Conservation (phyloP, 2,329 filamentous ascomycete genomes). For the Clonostachys chloroleuca region DNA sequence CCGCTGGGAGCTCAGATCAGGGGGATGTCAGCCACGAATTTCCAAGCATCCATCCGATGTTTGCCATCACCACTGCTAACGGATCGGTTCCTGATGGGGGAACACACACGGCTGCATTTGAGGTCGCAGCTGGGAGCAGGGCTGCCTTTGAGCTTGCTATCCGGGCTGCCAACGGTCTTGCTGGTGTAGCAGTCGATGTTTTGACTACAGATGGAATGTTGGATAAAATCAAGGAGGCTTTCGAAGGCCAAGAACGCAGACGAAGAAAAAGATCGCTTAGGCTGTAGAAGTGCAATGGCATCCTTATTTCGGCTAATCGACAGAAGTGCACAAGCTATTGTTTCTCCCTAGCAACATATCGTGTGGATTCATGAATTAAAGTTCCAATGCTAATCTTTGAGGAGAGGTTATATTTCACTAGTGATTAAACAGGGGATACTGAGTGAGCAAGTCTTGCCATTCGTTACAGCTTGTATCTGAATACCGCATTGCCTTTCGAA, state of each 20-base stretch:
- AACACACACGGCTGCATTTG: constrained; percentile 50
- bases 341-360: too few relatives aligned
- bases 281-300: too few relatives aligned
- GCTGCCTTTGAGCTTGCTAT: constrained; percentile 39
- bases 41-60: constrained; percentile 14
- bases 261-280: too few relatives aligned
- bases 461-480: too few relatives aligned
- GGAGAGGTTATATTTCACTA: too few relatives aligned
- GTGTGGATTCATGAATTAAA: too few relatives aligned
- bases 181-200: constrained; percentile 41
- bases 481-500: too few relatives aligned
- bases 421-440: too few relatives aligned
- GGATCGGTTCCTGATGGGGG: constrained; percentile 16
- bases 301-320: too few relatives aligned
- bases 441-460: too few relatives aligned
- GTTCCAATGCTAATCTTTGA: too few relatives aligned
- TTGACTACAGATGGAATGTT: constrained; percentile 34
- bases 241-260: background rate
- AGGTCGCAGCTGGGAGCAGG: constrained; percentile 40
- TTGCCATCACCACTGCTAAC: constrained; percentile 15
- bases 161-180: constrained; percentile 40
- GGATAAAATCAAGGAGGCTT: constrained; percentile 24
- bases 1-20: constrained; percentile 16
- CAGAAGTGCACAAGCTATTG: too few relatives aligned
- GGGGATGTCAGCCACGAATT: constrained; percentile 20